Base-by-base conservation (phyloP, 164 flowering plant species). In the Brasenia schreberi region DNA sequence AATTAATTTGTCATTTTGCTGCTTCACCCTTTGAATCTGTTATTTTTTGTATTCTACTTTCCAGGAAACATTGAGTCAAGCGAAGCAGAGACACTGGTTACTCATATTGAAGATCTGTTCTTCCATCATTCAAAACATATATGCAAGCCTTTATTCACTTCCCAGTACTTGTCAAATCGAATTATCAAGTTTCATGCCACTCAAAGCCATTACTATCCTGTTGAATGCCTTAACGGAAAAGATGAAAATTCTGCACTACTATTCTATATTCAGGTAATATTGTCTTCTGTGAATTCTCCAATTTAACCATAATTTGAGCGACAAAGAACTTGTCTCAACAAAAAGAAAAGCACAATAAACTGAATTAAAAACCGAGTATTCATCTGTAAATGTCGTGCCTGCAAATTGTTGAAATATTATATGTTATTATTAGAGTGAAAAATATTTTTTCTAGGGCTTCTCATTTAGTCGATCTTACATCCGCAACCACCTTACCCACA, bases 221-320 rank as follows among this genome's bases (percentile, higher is more conserved):
- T 80, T 19, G 79, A 86, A 71, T 93, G 88, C 66, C 79, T 85
- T 45, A 89, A 94, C 76, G 82, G 84, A 68, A 79, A 72, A 67
- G 90, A 94, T 70, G 99, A 91, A 72, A 94, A 94, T 83, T 94
- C 99, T 69, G 83, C 93, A 23, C 75, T 91, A 61, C 78, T 94
- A 45, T 90, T 91, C 78, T 94, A 91, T 68, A 84, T 94, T 74
- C 99, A 94, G 99, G 99, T 94, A 72, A 18, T 49, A 45, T 7
- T 44, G 52, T 44, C 52, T 44, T 44, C 0, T 44, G 52, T 44
- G 52, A 6, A 0, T 44, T 11, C 5, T 44, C 10, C 52, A 44
- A n/a, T n/a, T n/a, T n/a, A n/a, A n/a, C n/a, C n/a, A n/a, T n/a
- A n/a, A n/a, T n/a, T n/a, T n/a, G n/a, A n/a, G n/a, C n/a, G n/a